Evolutionary conservation across 2,329 filamentous ascomycete species (phyloP).

Genomic region (Pseudogymnoascus sp.): DNA sequence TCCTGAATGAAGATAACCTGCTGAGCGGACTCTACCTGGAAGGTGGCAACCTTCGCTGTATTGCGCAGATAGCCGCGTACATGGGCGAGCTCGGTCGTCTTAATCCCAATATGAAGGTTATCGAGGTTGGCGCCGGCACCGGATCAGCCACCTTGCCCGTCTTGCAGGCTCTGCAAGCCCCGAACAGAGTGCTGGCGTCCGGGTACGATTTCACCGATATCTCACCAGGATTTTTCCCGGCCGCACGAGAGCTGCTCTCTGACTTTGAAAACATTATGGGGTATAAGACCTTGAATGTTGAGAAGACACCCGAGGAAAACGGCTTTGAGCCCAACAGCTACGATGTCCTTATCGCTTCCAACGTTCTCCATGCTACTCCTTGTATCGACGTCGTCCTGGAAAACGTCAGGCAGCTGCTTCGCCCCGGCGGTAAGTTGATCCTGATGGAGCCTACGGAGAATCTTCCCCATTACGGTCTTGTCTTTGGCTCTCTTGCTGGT

Average conservation of each 20-base stretch:
- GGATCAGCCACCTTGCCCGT: slow-evolving; percentile 14
- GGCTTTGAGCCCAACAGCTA: slow-evolving; percentile 26
- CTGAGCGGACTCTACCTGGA: neutral
- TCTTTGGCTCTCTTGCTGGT: slow-evolving; percentile 31
- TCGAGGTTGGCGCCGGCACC: slow-evolving; percentile 23
- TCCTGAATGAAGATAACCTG: neutral
- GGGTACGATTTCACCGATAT: slow-evolving; percentile 42
- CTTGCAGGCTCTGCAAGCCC: neutral
- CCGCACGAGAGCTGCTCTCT: slow-evolving; percentile 32
- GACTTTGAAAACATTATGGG: slow-evolving; percentile 28
- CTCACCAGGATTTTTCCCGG: slow-evolving; percentile 34
- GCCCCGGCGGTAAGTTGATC: slow-evolving; percentile 5
- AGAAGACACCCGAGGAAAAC: slow-evolving; percentile 18
- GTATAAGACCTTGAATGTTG: neutral
- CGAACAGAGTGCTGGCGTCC: slow-evolving; percentile 8
- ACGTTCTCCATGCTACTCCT: slow-evolving; percentile 33
- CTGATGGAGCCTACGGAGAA: slow-evolving; percentile 8
- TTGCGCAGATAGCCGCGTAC: neutral
- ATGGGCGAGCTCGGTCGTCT: slow-evolving; percentile 12
- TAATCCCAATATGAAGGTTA: slow-evolving; percentile 19
- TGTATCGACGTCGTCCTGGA: slow-evolving; percentile 18
- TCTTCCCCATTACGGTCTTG: too few species aligned
- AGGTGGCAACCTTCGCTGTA: neutral
- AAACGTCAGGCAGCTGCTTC: slow-evolving; percentile 13
- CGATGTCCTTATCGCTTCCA: slow-evolving; percentile 32